A percentile compares a stretch with the other conserved stretches of the same genome.
These are phyloP conservation scores for Saxophila tyrrhenica DNA, from an alignment of 495 filamentous ascomycete species.

Conservation along the genomic window DNA sequence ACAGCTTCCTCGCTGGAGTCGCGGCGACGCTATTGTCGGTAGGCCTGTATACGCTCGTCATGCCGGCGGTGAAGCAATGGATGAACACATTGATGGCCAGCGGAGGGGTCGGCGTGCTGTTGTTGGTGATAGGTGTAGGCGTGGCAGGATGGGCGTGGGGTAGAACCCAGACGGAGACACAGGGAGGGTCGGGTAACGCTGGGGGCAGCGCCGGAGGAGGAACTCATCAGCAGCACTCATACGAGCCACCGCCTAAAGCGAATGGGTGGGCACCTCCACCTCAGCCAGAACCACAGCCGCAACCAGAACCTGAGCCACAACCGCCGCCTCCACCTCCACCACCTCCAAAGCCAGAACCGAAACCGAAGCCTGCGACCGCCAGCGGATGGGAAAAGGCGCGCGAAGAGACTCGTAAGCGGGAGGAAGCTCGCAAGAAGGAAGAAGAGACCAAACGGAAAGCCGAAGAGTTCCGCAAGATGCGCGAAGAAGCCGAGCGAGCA, in stretches of 20 bases:
- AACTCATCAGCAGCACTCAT: not conserved
- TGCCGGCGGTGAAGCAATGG: conserved; percentile 60
- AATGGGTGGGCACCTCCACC: conserved; percentile 19
- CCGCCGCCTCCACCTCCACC: conserved; percentile 1
- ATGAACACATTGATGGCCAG: conserved; percentile 47
- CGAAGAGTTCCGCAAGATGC: conserved; percentile 33
- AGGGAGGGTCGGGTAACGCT: conserved; percentile 12
- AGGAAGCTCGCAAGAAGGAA: conserved; percentile 46
- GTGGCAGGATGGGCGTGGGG: conserved; percentile 67
- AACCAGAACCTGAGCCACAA: conserved; percentile 13
- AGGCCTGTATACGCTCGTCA: conserved; percentile 53
- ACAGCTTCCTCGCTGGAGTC: conserved; percentile 83
- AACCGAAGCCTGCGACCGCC: conserved; percentile 20
- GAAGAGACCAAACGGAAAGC: conserved; percentile 42
- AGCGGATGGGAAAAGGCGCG: conserved; percentile 58
- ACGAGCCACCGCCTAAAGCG: conserved; percentile 11
- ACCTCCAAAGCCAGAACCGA: conserved; percentile 18
- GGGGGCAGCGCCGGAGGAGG: conserved; percentile 4
- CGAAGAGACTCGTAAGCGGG: conserved; percentile 53
- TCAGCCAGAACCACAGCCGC: conserved; percentile 12
- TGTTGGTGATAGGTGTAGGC: conserved; percentile 56
- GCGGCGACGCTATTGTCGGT: conserved; percentile 57
- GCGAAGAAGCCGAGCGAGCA: conserved; percentile 31
- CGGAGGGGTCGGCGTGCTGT: conserved; percentile 47
- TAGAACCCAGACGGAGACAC: conserved; percentile 45